Percentiles rank a stretch among this genome's conserved stretches.
Conservation (phyloP, 805 yeast genomes). For the Saccharomycopsis lassenensis region DNA sequence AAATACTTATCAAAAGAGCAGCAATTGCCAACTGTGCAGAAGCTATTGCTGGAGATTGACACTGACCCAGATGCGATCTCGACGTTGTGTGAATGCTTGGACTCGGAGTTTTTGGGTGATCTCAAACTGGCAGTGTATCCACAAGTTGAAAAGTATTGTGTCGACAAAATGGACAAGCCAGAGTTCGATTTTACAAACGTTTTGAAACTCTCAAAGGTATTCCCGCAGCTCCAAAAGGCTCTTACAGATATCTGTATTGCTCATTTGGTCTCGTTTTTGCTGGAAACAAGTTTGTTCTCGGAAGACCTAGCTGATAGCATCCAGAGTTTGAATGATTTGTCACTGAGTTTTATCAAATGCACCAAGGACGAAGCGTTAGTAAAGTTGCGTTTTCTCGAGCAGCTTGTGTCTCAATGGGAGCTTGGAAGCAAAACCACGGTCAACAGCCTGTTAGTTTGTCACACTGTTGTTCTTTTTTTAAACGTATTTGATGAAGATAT, state of each 20-base stretch:
- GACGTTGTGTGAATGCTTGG: conserved; percentile 4
- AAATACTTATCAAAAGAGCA: no score
- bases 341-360: not conserved
- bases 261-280: conserved; percentile 1
- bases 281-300: not conserved
- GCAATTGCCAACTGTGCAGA: no score
- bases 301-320: not conserved
- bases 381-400: conserved; percentile 8
- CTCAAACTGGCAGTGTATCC: conserved; percentile 1
- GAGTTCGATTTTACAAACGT: conserved; percentile 1
- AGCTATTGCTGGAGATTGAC: no score
- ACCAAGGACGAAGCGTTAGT: conserved; percentile 5
- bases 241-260: not conserved
- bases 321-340: not conserved
- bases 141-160: conserved; percentile 9
- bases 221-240: not conserved
- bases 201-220: conserved; percentile 1
- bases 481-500: conserved; percentile 30
- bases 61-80: not conserved
- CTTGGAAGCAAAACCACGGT: not conserved
- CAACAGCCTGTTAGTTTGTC: conserved; percentile 21
- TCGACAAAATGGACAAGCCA: not conserved
- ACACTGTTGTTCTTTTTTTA: conserved; percentile 27
- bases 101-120: not conserved
- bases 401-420: not conserved